These are phyloP conservation scores for Trypanosoma theileri DNA, from an alignment of 208 protist species.

Conservation along the genomic window DNA sequence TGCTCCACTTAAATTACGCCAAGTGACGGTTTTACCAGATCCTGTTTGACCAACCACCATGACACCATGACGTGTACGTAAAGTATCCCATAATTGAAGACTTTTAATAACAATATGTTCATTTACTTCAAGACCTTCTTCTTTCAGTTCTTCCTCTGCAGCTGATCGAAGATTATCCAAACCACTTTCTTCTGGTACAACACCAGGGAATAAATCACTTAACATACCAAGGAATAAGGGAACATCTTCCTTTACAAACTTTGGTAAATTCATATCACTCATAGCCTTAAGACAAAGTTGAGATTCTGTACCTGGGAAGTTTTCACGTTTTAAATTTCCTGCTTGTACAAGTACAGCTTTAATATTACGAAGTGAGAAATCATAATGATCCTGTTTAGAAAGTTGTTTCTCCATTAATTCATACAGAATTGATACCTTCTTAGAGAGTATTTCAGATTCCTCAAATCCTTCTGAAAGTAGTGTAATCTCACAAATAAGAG, in stretches of 20 bases:
- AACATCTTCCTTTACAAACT: conserved; percentile 97
- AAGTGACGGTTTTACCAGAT: conserved; percentile 95
- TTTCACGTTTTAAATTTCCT: conserved; percentile 92
- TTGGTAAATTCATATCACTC: conserved; percentile 97
- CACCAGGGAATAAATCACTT: conserved; percentile 95
- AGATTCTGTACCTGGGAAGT: conserved; percentile 92
- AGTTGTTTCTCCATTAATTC: conserved; percentile 97
- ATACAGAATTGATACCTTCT: conserved; percentile 97
- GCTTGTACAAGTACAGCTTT: conserved; percentile 96
- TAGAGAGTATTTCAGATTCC: conserved; percentile 91
- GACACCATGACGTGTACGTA: conserved; percentile 96
- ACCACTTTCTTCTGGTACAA: conserved; percentile 75
- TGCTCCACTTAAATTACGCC: conserved; percentile 87
- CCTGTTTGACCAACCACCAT: conserved; percentile 97
- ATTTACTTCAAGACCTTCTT: conserved; percentile 75
- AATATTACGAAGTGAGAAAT: conserved; percentile 98
- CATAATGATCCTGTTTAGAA: conserved; percentile 98
- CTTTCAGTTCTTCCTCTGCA: conserved; percentile 71
- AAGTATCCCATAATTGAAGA: conserved; percentile 96
- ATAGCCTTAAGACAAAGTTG: conserved; percentile 95
- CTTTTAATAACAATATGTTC: conserved; percentile 91
- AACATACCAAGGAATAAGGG: conserved; percentile 96
- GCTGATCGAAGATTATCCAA: conserved; percentile 87
- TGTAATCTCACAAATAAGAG: conserved; percentile 98
- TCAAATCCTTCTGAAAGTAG: conserved; percentile 97